Conservation (phyloP, 805 yeast species). For the Candida loeiensis region DNA sequence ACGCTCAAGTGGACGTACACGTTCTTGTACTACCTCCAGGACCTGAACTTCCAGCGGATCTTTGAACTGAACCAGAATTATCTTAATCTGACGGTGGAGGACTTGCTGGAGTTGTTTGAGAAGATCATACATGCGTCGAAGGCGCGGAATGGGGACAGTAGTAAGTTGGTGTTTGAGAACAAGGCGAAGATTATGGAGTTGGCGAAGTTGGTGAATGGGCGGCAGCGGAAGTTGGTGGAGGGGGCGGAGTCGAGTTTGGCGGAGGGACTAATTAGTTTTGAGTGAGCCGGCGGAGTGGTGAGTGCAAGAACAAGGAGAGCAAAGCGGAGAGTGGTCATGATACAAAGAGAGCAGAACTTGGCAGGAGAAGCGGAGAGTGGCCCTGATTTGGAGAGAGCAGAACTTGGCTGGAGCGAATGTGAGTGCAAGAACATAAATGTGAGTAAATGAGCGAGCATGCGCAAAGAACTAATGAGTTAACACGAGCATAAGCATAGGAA, state of each 20-base stretch:
- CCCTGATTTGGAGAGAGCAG: too few species aligned
- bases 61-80: conserved; percentile 70
- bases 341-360: too few species aligned
- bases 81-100: conserved; percentile 64
- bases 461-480: too few species aligned
- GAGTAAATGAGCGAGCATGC: too few species aligned
- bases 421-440: too few species aligned
- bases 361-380: too few species aligned
- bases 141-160: conserved; percentile 17
- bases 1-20: conserved; percentile 91
- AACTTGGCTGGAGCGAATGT: too few species aligned
- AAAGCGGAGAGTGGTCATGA: too few species aligned
- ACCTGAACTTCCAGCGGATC: conserved; percentile 52
- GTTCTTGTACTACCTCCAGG: conserved; percentile 62
- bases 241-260: conserved; percentile 42
- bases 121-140: conserved; percentile 29
- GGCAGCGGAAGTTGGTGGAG: conserved; percentile 41
- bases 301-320: too few species aligned
- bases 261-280: conserved; percentile 26
- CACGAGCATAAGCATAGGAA: too few species aligned
- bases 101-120: conserved; percentile 59
- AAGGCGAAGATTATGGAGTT: conserved; percentile 40
- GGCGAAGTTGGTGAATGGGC: conserved; percentile 38
- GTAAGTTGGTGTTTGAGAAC: conserved; percentile 31
- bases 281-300: conserved; percentile 7